phyloP scores from a whole-genome alignment of 257 asterid species.

The Mitragyna speciosa region DNA sequence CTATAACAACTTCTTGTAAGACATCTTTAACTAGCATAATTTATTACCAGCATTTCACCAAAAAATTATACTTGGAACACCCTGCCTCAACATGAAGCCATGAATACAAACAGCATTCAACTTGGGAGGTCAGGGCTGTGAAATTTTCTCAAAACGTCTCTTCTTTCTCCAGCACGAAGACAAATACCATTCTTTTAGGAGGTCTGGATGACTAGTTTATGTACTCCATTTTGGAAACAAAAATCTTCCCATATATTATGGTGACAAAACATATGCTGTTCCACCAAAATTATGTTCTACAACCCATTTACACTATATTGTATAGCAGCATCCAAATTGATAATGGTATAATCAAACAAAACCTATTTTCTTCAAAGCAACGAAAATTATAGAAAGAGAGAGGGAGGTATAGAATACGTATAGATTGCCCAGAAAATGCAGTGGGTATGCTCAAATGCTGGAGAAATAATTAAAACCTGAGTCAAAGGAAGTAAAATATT shows the following conservation, averaged over 20 bases:
- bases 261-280: background rate
- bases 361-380: background rate
- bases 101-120: background rate
- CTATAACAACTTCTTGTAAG: background rate
- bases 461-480: slow-evolving; percentile 32
- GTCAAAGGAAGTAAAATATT: slow-evolving; percentile 35
- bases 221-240: background rate
- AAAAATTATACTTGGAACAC: background rate
- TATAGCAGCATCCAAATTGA: background rate
- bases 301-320: background rate
- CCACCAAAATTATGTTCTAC: background rate
- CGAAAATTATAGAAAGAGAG: background rate
- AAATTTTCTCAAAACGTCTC: too few relatives aligned
- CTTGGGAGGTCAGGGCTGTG: background rate
- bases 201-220: background rate
- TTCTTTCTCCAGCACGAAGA: background rate
- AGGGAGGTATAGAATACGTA: background rate
- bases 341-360: background rate
- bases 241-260: background rate
- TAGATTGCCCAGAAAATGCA: background rate
- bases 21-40: background rate
- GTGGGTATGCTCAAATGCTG: background rate
- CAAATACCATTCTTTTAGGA: background rate
- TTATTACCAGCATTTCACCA: background rate
- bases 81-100: background rate